Evolutionary conservation across 495 filamentous ascomycete species (phyloP).

Genomic region (Cercophora sp.): DNA sequence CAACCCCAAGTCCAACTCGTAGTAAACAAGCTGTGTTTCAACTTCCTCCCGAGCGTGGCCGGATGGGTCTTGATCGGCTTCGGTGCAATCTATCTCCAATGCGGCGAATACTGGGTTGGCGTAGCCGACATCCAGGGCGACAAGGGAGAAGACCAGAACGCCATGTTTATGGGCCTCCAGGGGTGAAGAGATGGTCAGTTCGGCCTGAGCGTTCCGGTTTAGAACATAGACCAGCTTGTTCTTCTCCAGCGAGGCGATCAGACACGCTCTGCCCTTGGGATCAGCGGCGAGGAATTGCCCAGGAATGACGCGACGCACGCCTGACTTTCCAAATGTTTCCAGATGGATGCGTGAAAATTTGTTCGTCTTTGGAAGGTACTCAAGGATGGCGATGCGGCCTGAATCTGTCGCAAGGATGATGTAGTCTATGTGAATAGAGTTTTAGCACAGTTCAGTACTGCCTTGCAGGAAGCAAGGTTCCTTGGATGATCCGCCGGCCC

Average conservation of each 20-base stretch:
- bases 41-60: slow-evolving; percentile 75
- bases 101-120: slow-evolving; percentile 95
- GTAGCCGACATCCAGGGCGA: slow-evolving; percentile 88
- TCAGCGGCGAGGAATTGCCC: slow-evolving; percentile 94
- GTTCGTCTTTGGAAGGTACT: slow-evolving; percentile 85
- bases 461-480: slow-evolving; percentile 12
- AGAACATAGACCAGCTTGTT: slow-evolving; percentile 99
- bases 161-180: slow-evolving; percentile 97
- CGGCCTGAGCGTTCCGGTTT: slow-evolving; percentile 89
- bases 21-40: slow-evolving; percentile 91
- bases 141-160: slow-evolving; percentile 81
- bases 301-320: slow-evolving; percentile 88
- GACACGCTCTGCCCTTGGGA: slow-evolving; percentile 89
- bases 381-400: slow-evolving; percentile 87
- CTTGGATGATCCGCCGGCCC: slow-evolving; percentile 20
- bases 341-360: slow-evolving; percentile 84
- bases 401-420: slow-evolving; percentile 95
- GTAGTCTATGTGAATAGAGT: slow-evolving; percentile 70
- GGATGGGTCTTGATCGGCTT: slow-evolving; percentile 85
- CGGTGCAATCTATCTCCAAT: slow-evolving; percentile 88
- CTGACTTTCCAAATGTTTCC: slow-evolving; percentile 97
- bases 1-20: slow-evolving; percentile 91
- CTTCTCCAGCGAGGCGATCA: slow-evolving; percentile 94
- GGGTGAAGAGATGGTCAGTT: slow-evolving; percentile 93
- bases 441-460: slow-evolving; percentile 28